Evolutionary conservation across 2,329 filamentous ascomycete species (phyloP).

Genomic region (Phialocephala subalpina): DNA sequence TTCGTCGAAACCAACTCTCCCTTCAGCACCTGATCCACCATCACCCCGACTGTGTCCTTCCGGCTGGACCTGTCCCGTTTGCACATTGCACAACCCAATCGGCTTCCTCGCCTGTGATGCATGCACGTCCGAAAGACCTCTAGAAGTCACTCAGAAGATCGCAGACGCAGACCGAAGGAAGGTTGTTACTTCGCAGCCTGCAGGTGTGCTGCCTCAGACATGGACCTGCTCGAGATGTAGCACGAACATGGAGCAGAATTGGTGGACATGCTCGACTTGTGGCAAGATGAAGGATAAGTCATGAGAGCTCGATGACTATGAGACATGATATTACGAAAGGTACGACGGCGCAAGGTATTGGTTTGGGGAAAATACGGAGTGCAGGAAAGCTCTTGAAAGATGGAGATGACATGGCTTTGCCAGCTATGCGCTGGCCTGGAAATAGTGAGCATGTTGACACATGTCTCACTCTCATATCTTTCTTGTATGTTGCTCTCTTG

Average conservation of each 20-base stretch:
- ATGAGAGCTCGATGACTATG: slow-evolving; percentile 25
- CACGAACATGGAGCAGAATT: slow-evolving; percentile 59
- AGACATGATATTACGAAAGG: slow-evolving; percentile 5
- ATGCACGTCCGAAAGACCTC: slow-evolving; percentile 56
- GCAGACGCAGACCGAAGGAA: slow-evolving; percentile 24
- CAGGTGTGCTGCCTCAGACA: slow-evolving; percentile 28
- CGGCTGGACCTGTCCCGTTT: slow-evolving; percentile 66
- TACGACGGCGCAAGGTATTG: not conserved
- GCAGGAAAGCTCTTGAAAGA: not conserved
- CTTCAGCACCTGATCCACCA: slow-evolving; percentile 19
- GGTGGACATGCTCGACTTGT: slow-evolving; percentile 65
- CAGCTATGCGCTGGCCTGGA: not conserved
- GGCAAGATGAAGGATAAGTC: slow-evolving; percentile 62
- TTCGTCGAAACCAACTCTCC: not conserved
- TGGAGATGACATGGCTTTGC: not conserved
- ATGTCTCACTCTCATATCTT: not conserved
- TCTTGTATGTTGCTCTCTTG: too few relatives aligned
- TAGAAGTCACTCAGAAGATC: slow-evolving; percentile 40
- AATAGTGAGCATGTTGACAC: not conserved
- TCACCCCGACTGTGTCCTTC: slow-evolving; percentile 19
- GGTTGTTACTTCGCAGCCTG: slow-evolving; percentile 21
- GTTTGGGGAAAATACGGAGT: not conserved
- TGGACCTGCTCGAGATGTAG: slow-evolving; percentile 64
- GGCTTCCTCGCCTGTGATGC: slow-evolving; percentile 63
- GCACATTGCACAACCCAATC: slow-evolving; percentile 63